phyloP scores from a whole-genome alignment of 169 alveolate genomes.

The Plasmodium cynomolgi region DNA sequence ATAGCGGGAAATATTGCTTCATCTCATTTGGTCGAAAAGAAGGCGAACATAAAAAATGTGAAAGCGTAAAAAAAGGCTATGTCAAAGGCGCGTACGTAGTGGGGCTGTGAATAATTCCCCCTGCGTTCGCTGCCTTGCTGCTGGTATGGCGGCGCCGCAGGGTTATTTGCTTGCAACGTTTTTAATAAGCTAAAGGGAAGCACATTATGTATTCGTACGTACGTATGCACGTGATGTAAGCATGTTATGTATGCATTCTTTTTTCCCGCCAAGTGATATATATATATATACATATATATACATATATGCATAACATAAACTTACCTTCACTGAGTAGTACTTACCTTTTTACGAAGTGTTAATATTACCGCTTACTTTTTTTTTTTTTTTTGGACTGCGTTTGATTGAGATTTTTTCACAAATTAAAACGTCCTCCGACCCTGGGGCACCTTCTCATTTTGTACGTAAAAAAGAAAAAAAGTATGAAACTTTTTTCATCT shows the following conservation, averaged over 20 bases:
- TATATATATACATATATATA: background rate
- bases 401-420: constrained; percentile 4
- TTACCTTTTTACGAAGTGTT: background rate
- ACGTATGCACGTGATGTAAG: background rate
- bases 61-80: background rate
- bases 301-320: background rate
- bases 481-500: background rate
- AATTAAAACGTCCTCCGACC: background rate
- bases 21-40: background rate
- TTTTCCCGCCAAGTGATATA: background rate
- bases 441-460: background rate
- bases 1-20: background rate
- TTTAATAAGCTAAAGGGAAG: background rate
- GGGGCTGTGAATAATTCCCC: background rate
- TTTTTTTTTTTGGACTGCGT: background rate
- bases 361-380: background rate
- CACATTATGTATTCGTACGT: background rate
- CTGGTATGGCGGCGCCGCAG: background rate
- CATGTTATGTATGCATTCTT: background rate
- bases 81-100: background rate
- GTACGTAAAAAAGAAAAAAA: background rate
- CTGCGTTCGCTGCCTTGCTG: background rate
- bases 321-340: background rate
- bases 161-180: background rate
- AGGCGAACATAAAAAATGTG: background rate